phyloP scores from a whole-genome alignment of 345 rosid genomes.

The Psidium friedrichsthalianum region DNA sequence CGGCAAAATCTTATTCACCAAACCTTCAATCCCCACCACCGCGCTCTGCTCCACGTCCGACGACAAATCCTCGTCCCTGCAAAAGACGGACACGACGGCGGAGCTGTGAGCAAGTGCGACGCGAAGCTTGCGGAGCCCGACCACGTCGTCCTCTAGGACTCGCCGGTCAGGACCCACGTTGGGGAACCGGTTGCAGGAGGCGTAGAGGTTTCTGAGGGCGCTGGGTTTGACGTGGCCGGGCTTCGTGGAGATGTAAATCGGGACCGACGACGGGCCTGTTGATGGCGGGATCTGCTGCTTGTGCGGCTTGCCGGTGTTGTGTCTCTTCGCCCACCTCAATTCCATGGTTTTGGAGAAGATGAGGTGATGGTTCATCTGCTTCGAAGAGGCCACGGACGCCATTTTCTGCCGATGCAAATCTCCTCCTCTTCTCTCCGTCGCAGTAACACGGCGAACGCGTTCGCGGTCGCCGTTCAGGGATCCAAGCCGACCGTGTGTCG shows the following conservation, averaged over 20 bases:
- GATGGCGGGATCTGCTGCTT: background rate
- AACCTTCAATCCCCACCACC: conserved; percentile 18
- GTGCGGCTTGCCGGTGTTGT: background rate
- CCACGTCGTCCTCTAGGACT: conserved; percentile 9
- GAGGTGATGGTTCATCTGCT: background rate
- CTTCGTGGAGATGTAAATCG: conserved; percentile 51
- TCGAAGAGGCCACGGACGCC: background rate
- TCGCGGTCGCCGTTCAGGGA: background rate
- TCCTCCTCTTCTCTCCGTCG: background rate
- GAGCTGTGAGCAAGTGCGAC: conserved; percentile 56
- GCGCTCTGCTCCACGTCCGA: conserved; percentile 5
- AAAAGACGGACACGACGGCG: conserved; percentile 64
- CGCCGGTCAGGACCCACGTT: conserved; percentile 11
- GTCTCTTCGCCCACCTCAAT: conserved; percentile 2
- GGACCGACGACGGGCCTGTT: conserved; percentile 16
- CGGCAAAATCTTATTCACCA: conserved; percentile 33
- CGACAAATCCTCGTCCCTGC: conserved; percentile 17
- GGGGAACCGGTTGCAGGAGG: conserved; percentile 51
- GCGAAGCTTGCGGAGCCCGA: conserved; percentile 44
- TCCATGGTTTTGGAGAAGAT: conserved; percentile 1
- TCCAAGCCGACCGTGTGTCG: background rate
- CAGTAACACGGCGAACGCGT: background rate
- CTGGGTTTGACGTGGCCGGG: conserved; percentile 36
- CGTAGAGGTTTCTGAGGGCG: conserved; percentile 37
- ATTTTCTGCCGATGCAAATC: background rate